Evolutionary conservation across 129 eudicot genomes (phyloP), one percentile per base, ranked within the genome.

Genomic region (Centaurea solstitialis): DNA sequence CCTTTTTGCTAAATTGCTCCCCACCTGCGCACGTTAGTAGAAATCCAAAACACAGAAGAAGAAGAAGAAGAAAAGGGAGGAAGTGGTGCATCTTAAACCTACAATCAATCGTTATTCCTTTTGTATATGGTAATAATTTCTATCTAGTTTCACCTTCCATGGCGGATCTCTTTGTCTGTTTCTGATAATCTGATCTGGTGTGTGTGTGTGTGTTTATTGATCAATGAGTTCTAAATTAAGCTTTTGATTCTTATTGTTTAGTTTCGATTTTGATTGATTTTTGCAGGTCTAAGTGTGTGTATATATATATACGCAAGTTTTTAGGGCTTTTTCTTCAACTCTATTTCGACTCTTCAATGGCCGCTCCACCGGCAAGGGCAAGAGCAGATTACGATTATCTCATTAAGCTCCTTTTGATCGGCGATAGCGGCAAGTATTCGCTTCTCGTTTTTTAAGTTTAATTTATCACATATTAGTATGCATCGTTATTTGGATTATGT

Each of bases 281-380:
- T 37, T 70, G 30, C 74, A 83, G 83, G 79, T 81, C 9, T 74
- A 66, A 33, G 61, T 59, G 78, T 72, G 76, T 70, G 9, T 53
- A 8, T 73, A 20, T 76, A 17, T 24, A 20, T 80, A 40, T 0
- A 3, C 64, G 77, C 79, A 80, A 50, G 15, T 62, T 84, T 79
- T 68, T 74, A 72, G 84, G 79, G 76, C 62, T 80, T 75, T 35
- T 76, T 68, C 57, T 81, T 61, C 73, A 37, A 64, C 74, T 74
- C 70, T 74, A 6, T 67, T 74, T 26, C 73, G 61, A 11, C 39
- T 79, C 30, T 43, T 24, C 79, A 86, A 88, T 88, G 91, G 91
- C 91, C 40, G 91, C 91, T 85, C 89, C 87, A 79, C 91, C 89
- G 84, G 88, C 84, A 40, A 88, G 91, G 83, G 87, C 89, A 13